Evolutionary conservation across 805 yeast species (phyloP).

Genomic region (Wickerhamiella musiphila): DNA sequence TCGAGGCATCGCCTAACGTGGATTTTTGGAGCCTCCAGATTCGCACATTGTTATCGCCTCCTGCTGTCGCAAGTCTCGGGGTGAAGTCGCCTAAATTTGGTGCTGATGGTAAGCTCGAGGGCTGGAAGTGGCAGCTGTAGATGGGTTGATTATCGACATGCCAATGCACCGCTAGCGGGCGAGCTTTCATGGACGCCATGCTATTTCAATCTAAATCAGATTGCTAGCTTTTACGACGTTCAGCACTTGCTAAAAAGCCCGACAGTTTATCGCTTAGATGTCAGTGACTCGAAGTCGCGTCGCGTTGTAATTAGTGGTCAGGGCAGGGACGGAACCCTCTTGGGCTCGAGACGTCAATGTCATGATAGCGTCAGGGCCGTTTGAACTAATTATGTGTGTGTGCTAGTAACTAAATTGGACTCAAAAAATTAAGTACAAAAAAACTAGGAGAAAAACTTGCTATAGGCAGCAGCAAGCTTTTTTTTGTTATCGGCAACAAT

Average conservation of each 20-base stretch:
- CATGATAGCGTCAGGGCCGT: too few relatives aligned
- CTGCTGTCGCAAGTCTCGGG: slow-evolving; percentile 63
- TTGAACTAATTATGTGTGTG: too few relatives aligned
- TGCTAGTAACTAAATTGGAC: too few relatives aligned
- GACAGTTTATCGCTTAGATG: too few relatives aligned
- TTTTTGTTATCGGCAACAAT: slow-evolving; percentile 36
- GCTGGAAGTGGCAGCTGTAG: slow-evolving; percentile 25
- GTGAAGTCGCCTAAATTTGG: background rate
- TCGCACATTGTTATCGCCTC: slow-evolving; percentile 86
- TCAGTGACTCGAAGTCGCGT: too few relatives aligned
- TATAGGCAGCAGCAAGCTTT: slow-evolving; percentile 24
- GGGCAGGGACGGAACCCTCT: background rate
- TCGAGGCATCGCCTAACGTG: slow-evolving; percentile 8
- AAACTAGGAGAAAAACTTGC: slow-evolving; percentile 23
- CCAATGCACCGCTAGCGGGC: slow-evolving; percentile 26
- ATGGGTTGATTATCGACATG: slow-evolving; percentile 27
- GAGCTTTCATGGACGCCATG: slow-evolving; percentile 24
- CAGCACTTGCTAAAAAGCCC: too few relatives aligned
- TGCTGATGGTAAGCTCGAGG: slow-evolving; percentile 11
- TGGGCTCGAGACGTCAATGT: too few relatives aligned
- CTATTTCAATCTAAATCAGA: too few relatives aligned
- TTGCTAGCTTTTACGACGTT: too few relatives aligned
- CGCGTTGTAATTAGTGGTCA: background rate
- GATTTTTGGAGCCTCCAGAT: slow-evolving; percentile 20
- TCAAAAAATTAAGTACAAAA: background rate